Conservation (phyloP, 148 eudicot genomes). For the Rheum nobile region DNA sequence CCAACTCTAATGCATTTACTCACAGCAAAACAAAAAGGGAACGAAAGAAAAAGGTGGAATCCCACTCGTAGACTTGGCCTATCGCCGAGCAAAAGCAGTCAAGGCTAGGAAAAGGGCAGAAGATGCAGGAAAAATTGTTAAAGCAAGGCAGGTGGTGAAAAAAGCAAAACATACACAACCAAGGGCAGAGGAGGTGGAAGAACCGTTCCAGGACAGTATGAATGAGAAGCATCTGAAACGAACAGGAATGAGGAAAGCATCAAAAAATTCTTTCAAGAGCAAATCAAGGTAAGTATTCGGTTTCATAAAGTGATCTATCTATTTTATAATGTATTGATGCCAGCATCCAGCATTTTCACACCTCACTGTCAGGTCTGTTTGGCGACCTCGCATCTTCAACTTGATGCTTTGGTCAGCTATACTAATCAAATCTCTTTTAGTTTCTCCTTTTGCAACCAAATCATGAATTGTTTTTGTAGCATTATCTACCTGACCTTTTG, state of each 20-base stretch:
- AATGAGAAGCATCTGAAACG: conserved; percentile 54
- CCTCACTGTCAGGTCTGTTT: no score
- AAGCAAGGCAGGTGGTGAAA: conserved; percentile 26
- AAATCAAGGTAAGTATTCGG: conserved; percentile 58
- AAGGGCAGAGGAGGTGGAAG: conserved; percentile 71
- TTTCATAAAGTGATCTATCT: neutral
- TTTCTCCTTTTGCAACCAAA: neutral
- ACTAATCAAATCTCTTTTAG: neutral
- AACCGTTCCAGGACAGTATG: conserved; percentile 69
- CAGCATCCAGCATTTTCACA: neutral
- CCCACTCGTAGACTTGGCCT: conserved; percentile 76
- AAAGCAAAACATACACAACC: conserved; percentile 45
- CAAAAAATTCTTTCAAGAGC: conserved; percentile 77
- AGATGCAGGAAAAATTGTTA: conserved; percentile 43
- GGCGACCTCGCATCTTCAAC: no score
- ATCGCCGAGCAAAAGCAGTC: conserved; percentile 80
- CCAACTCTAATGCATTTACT: neutral
- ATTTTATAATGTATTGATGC: neutral
- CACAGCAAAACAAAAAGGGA: conserved; percentile 43
- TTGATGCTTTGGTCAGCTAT: neutral
- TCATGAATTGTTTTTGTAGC: neutral
- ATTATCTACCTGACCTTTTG: neutral
- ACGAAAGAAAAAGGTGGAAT: conserved; percentile 61
- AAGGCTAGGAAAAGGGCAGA: conserved; percentile 61
- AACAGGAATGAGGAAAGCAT: conserved; percentile 44